phyloP scores from a whole-genome alignment of 2,329 filamentous ascomycete genomes.

The Madurella fahalii region DNA sequence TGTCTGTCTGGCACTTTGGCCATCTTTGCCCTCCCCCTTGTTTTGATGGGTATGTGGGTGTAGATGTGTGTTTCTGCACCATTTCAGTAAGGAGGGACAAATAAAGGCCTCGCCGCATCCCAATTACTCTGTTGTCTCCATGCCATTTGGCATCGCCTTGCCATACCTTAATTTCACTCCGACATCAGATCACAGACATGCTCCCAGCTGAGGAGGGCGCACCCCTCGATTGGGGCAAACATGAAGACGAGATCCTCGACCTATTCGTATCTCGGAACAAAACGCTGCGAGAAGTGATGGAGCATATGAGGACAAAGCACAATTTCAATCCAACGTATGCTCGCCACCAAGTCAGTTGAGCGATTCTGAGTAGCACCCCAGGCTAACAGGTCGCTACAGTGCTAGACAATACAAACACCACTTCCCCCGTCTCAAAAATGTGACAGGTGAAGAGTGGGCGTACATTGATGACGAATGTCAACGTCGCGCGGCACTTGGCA shows the following conservation, averaged over 20 bases:
- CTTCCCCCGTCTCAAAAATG: neutral
- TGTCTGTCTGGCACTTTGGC: no score
- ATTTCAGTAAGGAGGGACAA: no score
- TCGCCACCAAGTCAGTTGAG: neutral
- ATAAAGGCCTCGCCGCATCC: no score
- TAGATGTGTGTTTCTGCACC: no score
- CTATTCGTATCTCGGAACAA: neutral
- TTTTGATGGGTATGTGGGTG: no score
- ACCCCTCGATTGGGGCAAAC: constrained; percentile 1
- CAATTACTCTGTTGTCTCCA: no score
- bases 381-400: neutral
- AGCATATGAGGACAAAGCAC: neutral
- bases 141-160: no score
- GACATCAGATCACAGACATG: neutral
- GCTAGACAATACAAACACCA: constrained; percentile 8
- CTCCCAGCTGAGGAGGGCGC: neutral
- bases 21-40: no score
- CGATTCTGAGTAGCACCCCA: no score
- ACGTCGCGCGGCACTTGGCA: neutral
- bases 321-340: neutral
- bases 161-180: neutral
- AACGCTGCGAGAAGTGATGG: neutral
- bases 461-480: neutral
- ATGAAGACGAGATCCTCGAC: constrained; percentile 4
- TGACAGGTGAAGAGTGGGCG: neutral